Evolutionary conservation across 768 basidiomycete species (phyloP).

Genomic region (Calvatia gigantea): DNA sequence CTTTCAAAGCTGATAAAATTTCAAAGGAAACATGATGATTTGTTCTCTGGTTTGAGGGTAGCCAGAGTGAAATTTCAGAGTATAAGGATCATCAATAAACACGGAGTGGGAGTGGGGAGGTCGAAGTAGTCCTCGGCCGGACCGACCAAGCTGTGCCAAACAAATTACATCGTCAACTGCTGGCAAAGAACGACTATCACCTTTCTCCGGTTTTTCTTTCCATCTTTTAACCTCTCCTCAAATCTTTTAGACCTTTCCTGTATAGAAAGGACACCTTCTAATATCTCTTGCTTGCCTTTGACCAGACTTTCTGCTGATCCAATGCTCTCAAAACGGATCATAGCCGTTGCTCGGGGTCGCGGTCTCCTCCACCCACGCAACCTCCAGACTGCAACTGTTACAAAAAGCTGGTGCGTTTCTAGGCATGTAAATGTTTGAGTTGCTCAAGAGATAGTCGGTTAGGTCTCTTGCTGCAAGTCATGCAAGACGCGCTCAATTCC

Average conservation of each 20-base stretch:
- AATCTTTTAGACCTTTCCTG: not conserved
- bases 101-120: not conserved
- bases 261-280: not conserved
- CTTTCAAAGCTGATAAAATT: not conserved
- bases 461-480: slow-evolving; percentile 47
- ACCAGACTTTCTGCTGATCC: not conserved
- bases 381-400: slow-evolving; percentile 21
- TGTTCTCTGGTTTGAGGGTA: not conserved
- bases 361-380: slow-evolving; percentile 38
- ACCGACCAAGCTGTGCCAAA: slow-evolving; percentile 15
- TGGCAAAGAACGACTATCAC: slow-evolving; percentile 3
- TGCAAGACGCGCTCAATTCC: slow-evolving; percentile 58
- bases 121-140: not conserved
- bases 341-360: slow-evolving; percentile 62
- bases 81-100: not conserved
- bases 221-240: not conserved
- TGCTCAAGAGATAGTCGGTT: slow-evolving; percentile 13
- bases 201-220: slow-evolving; percentile 3
- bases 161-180: slow-evolving; percentile 15
- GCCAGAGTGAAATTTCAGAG: not conserved
- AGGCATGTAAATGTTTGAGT: not conserved
- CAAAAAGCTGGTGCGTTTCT: slow-evolving; percentile 20
- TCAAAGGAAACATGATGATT: not conserved
- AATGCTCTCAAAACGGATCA: slow-evolving; percentile 72
- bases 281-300: not conserved